These are phyloP conservation scores for Suillus fuscotomentosus DNA, from an alignment of 768 basidiomycete genomes.

Conservation along the genomic window DNA sequence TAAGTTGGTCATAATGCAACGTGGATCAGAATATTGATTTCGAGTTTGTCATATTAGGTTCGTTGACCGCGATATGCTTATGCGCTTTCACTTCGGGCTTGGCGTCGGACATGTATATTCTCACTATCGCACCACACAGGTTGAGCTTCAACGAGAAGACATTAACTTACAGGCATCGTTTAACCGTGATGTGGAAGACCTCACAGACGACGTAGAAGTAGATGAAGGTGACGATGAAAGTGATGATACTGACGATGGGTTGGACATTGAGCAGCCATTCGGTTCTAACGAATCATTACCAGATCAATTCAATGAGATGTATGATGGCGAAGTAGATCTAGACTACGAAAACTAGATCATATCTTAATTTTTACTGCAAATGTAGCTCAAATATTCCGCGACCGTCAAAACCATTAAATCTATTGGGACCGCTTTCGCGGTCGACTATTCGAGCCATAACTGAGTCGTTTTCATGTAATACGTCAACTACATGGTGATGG, in stretches of 20 bases:
- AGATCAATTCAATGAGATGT: neutral
- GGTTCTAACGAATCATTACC: neutral
- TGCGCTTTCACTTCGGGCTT: neutral
- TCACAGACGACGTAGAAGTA: too few relatives aligned
- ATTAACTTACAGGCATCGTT: too few relatives aligned
- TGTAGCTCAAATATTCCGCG: too few relatives aligned
- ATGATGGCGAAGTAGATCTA: too few relatives aligned
- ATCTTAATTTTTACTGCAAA: too few relatives aligned
- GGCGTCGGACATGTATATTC: neutral
- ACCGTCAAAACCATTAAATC: too few relatives aligned
- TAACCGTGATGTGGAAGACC: too few relatives aligned
- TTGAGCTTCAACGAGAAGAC: neutral
- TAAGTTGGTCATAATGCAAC: neutral
- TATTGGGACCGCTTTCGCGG: neutral
- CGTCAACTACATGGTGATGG: too few relatives aligned
- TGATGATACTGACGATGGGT: neutral
- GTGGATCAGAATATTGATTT: neutral
- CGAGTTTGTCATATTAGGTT: neutral
- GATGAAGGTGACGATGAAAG: neutral
- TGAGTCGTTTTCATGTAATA: too few relatives aligned
- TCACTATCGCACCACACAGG: neutral
- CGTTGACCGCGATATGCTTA: slow-evolving; percentile 1
- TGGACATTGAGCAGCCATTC: neutral
- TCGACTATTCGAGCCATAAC: too few relatives aligned
- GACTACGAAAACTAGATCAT: too few relatives aligned